A percentile compares a stretch with the other conserved stretches of the same genome.
Evolutionary conservation across 768 basidiomycete species (phyloP).

Genomic region (Rhodotorula toruloides): DNA sequence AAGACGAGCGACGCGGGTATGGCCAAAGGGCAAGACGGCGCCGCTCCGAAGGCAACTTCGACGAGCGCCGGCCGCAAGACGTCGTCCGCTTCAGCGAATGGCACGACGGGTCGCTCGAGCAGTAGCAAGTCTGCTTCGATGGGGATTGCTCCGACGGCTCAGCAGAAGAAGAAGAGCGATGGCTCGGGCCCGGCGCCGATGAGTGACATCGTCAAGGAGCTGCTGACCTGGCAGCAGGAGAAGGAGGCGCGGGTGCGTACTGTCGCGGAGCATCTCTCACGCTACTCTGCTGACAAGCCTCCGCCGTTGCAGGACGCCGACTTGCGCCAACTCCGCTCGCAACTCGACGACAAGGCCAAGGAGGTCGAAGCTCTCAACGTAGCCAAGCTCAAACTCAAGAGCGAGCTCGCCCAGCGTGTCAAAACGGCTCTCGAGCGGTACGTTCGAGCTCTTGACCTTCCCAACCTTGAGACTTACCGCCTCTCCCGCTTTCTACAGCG

Average conservation of each 20-base stretch:
- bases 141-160: too few species aligned
- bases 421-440: background rate
- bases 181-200: too few species aligned
- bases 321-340: background rate
- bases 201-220: background rate
- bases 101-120: too few species aligned
- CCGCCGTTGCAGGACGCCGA: background rate
- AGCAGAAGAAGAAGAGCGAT: background rate
- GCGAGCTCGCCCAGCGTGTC: background rate
- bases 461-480: background rate
- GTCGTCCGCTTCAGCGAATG: too few species aligned
- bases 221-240: background rate
- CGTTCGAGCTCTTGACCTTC: background rate
- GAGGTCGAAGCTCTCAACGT: background rate
- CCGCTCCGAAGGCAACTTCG: too few species aligned
- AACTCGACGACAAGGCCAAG: background rate
- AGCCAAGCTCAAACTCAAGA: conserved; percentile 14
- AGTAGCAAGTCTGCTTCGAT: too few species aligned
- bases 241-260: background rate
- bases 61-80: too few species aligned
- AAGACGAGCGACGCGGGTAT: too few species aligned
- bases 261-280: background rate
- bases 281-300: background rate
- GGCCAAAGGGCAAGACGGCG: too few species aligned
- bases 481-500: background rate